Evolutionary conservation across 129 eudicot genomes (phyloP).

Genomic region (carrot (Daucus carota)): DNA sequence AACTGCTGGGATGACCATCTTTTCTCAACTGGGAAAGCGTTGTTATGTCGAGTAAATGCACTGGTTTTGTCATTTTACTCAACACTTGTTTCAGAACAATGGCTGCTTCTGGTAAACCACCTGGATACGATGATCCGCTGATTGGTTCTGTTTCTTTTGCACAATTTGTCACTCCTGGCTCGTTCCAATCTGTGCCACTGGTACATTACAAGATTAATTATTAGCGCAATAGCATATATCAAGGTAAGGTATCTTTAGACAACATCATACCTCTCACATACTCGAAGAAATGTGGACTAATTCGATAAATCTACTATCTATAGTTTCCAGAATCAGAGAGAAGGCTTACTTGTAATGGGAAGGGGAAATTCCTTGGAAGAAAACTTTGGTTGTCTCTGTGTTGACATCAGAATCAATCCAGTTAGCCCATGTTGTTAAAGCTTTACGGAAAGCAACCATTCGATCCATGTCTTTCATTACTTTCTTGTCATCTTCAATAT

Average conservation of each 20-base stretch:
- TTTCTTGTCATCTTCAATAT: constrained; percentile 22
- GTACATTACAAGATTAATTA: neutral
- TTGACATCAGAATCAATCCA: constrained; percentile 48
- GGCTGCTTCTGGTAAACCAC: constrained; percentile 33
- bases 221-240: neutral
- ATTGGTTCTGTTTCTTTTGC: constrained; percentile 41
- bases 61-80: constrained; percentile 23
- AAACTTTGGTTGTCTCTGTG: constrained; percentile 37
- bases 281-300: neutral
- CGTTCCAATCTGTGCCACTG: constrained; percentile 48
- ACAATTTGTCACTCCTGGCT: constrained; percentile 37
- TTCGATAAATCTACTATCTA: neutral
- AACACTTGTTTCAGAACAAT: constrained; percentile 51
- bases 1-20: constrained; percentile 62
- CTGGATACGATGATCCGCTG: constrained; percentile 35
- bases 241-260: neutral
- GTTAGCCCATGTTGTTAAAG: constrained; percentile 53
- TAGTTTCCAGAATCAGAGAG: neutral
- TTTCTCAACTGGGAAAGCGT: constrained; percentile 53
- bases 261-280: neutral
- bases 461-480: constrained; percentile 60
- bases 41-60: constrained; percentile 51
- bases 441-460: constrained; percentile 45
- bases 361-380: constrained; percentile 64
- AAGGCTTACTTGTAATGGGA: constrained; percentile 58